A percentile compares a stretch with the other conserved stretches of the same genome.
phyloP scores from a whole-genome alignment of 202 grass and related monocot genomes.

The Musa balbisiana region DNA sequence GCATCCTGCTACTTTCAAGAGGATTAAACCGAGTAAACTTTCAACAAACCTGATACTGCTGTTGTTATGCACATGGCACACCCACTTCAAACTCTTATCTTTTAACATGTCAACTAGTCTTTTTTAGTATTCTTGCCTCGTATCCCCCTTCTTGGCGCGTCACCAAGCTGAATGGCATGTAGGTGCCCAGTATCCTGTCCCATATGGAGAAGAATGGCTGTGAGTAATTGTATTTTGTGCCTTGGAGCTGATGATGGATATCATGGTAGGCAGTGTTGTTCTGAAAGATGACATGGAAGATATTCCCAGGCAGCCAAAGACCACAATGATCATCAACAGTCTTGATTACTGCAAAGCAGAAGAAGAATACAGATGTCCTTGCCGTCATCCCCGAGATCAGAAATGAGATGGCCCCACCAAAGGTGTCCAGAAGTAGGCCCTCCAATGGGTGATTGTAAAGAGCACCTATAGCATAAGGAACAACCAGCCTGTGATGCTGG shows the following conservation, averaged over 20 bases:
- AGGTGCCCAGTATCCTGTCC: conserved; percentile 7
- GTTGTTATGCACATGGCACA: not conserved
- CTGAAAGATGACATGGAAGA: conserved; percentile 15
- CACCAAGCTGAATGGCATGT: conserved; percentile 16
- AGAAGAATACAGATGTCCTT: conserved; percentile 12
- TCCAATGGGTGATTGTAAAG: conserved; percentile 22
- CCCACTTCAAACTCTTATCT: not conserved
- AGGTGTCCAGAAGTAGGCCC: conserved; percentile 17
- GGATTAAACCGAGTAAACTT: not conserved
- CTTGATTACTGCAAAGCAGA: conserved; percentile 18
- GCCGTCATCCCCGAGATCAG: conserved; percentile 15
- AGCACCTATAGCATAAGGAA: conserved; percentile 15
- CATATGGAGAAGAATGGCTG: conserved; percentile 18
- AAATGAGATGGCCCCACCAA: conserved; percentile 13
- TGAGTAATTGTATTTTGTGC: conserved; percentile 10
- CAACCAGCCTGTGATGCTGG: conserved; percentile 12
- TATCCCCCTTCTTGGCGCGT: not conserved
- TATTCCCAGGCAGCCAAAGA: conserved; percentile 15
- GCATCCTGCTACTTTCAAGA: not conserved
- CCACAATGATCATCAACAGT: conserved; percentile 12
- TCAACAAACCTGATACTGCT: not conserved
- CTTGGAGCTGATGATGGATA: conserved; percentile 22
- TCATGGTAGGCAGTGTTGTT: conserved; percentile 23
- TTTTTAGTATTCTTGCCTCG: conserved; percentile 4
- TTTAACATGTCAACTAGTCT: not conserved